Conservation (phyloP, 169 alveolate species). For the Plasmodium malariae region DNA sequence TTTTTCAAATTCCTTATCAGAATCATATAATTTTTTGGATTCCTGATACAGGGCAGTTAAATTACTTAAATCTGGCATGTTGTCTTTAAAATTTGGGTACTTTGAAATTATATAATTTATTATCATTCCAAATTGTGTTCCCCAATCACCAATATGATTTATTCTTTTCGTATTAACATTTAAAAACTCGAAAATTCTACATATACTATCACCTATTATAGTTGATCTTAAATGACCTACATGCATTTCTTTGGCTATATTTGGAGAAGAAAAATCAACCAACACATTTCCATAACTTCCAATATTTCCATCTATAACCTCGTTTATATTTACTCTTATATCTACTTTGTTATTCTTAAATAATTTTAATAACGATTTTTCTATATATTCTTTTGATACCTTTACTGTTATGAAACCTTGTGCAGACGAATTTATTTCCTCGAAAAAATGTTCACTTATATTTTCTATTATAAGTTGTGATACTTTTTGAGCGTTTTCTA, state of each 20-base stretch:
- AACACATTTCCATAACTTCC: conserved; percentile 54
- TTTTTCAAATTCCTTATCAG: conserved; percentile 90
- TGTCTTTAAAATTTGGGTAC: conserved; percentile 93
- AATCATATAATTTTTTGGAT: conserved; percentile 92
- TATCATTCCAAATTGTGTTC: conserved; percentile 99
- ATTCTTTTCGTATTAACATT: conserved; percentile 91
- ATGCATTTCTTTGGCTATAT: conserved; percentile 99
- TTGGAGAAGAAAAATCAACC: conserved; percentile 99
- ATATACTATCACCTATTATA: conserved; percentile 96
- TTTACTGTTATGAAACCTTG: conserved; percentile 86
- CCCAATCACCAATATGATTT: conserved; percentile 99
- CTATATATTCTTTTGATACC: conserved; percentile 71
- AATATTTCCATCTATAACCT: conserved; percentile 24
- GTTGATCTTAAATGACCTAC: conserved; percentile 99
- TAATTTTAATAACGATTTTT: conserved; percentile 74
- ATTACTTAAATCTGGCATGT: conserved; percentile 95
- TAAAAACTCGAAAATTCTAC: conserved; percentile 88
- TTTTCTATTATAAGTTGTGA: conserved; percentile 83
- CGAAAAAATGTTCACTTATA: conserved; percentile 77
- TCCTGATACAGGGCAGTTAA: conserved; percentile 95
- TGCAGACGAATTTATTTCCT: conserved; percentile 88
- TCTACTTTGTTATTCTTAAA: conserved; percentile 72
- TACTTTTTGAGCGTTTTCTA: conserved; percentile 85
- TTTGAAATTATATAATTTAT: conserved; percentile 91
- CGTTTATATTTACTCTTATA: conserved; percentile 57